These are phyloP conservation scores for Claviceps sp. DNA, from an alignment of 2,329 filamentous ascomycete genomes.

Conservation along the genomic window DNA sequence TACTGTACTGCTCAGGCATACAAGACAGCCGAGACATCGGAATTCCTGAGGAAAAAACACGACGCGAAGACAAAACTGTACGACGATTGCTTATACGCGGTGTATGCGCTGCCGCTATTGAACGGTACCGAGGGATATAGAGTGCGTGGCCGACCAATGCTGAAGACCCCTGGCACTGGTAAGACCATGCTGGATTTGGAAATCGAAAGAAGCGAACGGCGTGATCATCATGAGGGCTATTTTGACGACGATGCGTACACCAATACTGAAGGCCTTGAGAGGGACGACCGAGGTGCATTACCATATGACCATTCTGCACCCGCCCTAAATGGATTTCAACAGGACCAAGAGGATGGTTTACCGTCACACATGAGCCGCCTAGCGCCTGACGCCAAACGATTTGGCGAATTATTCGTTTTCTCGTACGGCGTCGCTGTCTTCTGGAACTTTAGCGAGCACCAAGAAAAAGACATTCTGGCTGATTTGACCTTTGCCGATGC, in stretches of 20 bases:
- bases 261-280: constrained; percentile 18
- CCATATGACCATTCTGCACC: constrained; percentile 20
- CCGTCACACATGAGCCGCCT: constrained; percentile 44
- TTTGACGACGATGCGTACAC: constrained; percentile 59
- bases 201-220: constrained; percentile 82
- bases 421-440: constrained; percentile 96
- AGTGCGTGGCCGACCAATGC: constrained; percentile 74
- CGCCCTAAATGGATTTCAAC: constrained; percentile 17
- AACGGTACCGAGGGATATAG: constrained; percentile 78
- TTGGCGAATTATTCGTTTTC: constrained; percentile 94
- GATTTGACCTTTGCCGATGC: constrained; percentile 80
- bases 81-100: constrained; percentile 91
- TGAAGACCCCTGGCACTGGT: constrained; percentile 80
- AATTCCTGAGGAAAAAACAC: constrained; percentile 79
- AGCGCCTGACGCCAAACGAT: constrained; percentile 58
- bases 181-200: constrained; percentile 89
- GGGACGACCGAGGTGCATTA: constrained; percentile 14
- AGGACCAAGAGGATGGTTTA: constrained; percentile 25
- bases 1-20: constrained; percentile 94
- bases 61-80: constrained; percentile 90
- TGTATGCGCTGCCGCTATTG: constrained; percentile 83
- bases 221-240: constrained; percentile 86
- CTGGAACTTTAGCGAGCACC: constrained; percentile 94
- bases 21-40: constrained; percentile 75
- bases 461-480: constrained; percentile 92